Base-by-base conservation (phyloP, 331 rosid genomes). In the Spiraea crenata region DNA sequence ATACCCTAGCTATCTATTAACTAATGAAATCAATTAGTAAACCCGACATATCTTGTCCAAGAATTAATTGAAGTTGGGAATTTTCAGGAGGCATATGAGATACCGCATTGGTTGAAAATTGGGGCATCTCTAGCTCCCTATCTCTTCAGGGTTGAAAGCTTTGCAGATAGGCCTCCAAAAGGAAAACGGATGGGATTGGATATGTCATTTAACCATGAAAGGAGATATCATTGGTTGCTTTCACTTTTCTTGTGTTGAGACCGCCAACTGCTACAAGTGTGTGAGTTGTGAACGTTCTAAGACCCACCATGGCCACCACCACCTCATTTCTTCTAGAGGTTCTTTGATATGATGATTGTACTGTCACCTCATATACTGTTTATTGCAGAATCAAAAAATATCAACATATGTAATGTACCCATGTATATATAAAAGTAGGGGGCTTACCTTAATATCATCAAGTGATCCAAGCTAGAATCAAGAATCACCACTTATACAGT, bases 201-300 rank as follows among this genome's bases (percentile, higher is more conserved):
- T 56, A 63, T 77, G 86, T 90, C 85, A 62, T 80, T 85, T 84
- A 79, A 75, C 82, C 81, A 73, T 67, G 77, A 80, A 82, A 75
- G 76, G 81, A 73, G 70, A 84, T 80, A 82, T 79, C 88, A 79
- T 65, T 79, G 69, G 82, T 46, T 79, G 79, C 85, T 79, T 67
- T 82, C 83, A 86, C 88, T 85, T 84, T 84, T 78, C 42, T 72
- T 51, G 66, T 80, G 86, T 77, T 69, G 67, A 72, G n/a, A n/a
- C n/a, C 73, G 52, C 31, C 51, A 50, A 17, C 39, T 11, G 12
- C 12, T 6, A 38, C 12, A 19, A 38, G 25, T 39, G 9, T 40
- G 31, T 14, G 16, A 13, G n/a, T 49, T 5, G 0, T 2, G 14
- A 16, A 13, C 55, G 14, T 0, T 46, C 3, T 46, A 46, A 25